These are phyloP conservation scores for Croton setiger DNA, from an alignment of 441 rosid genomes.

Conservation along the genomic window DNA sequence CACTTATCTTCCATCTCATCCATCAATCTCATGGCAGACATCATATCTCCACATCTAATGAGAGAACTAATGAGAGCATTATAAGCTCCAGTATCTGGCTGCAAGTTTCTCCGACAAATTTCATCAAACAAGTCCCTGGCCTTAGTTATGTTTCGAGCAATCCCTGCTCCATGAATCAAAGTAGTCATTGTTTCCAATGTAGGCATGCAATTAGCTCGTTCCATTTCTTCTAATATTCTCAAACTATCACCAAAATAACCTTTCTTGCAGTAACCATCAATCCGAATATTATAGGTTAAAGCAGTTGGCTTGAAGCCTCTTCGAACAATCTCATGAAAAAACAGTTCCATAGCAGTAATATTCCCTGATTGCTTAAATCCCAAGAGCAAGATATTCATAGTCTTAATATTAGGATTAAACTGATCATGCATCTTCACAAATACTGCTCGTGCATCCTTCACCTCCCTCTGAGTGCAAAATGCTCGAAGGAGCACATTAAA, in stretches of 20 bases:
- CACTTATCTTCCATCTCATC: slow-evolving; percentile 65
- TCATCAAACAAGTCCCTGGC: slow-evolving; percentile 76
- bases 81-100: slow-evolving; percentile 60
- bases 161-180: slow-evolving; percentile 77
- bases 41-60: slow-evolving; percentile 44
- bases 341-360: slow-evolving; percentile 70
- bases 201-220: slow-evolving; percentile 31
- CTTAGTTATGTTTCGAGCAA: slow-evolving; percentile 44
- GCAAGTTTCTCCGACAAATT: slow-evolving; percentile 48
- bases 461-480: slow-evolving; percentile 57
- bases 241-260: slow-evolving; percentile 60
- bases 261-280: slow-evolving; percentile 80
- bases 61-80: slow-evolving; percentile 69
- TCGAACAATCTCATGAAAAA: slow-evolving; percentile 70
- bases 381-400: slow-evolving; percentile 70
- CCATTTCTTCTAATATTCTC: slow-evolving; percentile 76
- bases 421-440: slow-evolving; percentile 52
- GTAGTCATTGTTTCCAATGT: slow-evolving; percentile 61
- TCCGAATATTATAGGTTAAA: slow-evolving; percentile 55
- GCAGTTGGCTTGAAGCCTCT: slow-evolving; percentile 62
- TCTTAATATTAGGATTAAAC: slow-evolving; percentile 58
- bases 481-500: slow-evolving; percentile 76
- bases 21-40: slow-evolving; percentile 55
- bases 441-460: slow-evolving; percentile 75
- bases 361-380: slow-evolving; percentile 85